Base-by-base conservation (phyloP, 345 rosid genomes). In the Odontarrhena argentea region DNA sequence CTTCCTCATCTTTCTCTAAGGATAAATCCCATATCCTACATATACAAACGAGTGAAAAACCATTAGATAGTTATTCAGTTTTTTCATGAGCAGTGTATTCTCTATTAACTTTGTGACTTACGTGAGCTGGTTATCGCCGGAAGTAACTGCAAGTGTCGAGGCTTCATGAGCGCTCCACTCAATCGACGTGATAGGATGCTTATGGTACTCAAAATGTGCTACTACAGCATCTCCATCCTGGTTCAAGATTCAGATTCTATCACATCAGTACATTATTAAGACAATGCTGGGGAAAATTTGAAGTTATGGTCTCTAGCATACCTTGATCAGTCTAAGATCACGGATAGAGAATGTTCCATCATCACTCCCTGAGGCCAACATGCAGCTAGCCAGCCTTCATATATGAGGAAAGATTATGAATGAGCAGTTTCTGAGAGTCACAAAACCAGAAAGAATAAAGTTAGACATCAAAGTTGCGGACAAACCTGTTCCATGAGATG, bases 351-450 rank as follows among this genome's bases (percentile, higher is more conserved):
- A 91, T 59, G 93, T 77, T 48, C 99, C 99, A 42, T 94, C 97
- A 73, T 94, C 99, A 77, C 96, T 78, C 69, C 96, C 99, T 14
- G 97, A 94, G 43, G 96, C 99, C 81, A 94, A 71, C 93, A 94
- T 87, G 76, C 91, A 80, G 66, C 88, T 88, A 55, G 96, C 99
- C 72, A 85, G 74, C 86, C 96, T 94, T 74, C 58, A 60, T 13
- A 43, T 37, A 6, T 45, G 13, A 53, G 24, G 53, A 62, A 52
- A 10, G 10, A 10, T 14, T 10, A 18, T 2, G 38, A 74, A 13
- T 60, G 15, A 46, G 41, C 22, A 52, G 45, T 60, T 46, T 53
- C 49, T 7, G 7, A 12, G 63, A 9, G 56, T 25, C 14, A 58
- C 58, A 68, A 57, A 73, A 68, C 55, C 28, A 73, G 73, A 46